phyloP scores from a whole-genome alignment of 352 stramenopile genomes.

The Phytophthora multivora region DNA sequence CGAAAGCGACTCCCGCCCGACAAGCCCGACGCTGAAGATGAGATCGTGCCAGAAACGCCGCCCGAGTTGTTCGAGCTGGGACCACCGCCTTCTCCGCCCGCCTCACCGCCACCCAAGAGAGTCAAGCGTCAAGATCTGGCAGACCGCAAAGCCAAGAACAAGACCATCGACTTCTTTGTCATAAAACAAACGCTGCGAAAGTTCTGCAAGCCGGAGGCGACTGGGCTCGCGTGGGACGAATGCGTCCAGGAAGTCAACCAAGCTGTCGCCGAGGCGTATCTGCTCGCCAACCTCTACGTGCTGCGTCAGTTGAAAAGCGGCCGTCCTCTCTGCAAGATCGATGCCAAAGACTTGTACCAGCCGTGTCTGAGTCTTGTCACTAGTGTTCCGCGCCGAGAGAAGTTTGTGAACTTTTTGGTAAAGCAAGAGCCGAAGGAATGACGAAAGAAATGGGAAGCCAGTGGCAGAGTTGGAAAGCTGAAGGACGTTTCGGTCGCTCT shows the following conservation, averaged over 20 bases:
- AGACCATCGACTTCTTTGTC: neutral
- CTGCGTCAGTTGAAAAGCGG: neutral
- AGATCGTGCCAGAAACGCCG: neutral
- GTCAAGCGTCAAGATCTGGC: neutral
- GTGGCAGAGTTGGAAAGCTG: neutral
- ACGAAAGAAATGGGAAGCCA: neutral
- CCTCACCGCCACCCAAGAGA: neutral
- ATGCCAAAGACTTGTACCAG: neutral
- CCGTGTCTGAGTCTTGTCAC: neutral
- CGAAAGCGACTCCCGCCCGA: slow-evolving; percentile 1
- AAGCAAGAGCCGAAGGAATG: neutral
- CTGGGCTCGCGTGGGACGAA: neutral
- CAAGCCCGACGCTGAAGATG: neutral
- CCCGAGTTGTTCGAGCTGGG: neutral
- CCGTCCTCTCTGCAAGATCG: neutral
- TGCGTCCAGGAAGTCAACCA: slow-evolving; percentile 1
- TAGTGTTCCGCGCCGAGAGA: neutral
- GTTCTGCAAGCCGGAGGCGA: neutral
- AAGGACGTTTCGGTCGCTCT: neutral
- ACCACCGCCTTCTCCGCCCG: neutral
- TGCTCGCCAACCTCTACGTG: neutral
- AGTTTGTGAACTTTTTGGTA: neutral
- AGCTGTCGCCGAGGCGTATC: neutral
- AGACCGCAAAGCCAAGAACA: neutral
- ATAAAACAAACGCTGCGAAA: neutral